Conservation (phyloP, 2,329 filamentous ascomycete species). For the Rutstroemia sp. region DNA sequence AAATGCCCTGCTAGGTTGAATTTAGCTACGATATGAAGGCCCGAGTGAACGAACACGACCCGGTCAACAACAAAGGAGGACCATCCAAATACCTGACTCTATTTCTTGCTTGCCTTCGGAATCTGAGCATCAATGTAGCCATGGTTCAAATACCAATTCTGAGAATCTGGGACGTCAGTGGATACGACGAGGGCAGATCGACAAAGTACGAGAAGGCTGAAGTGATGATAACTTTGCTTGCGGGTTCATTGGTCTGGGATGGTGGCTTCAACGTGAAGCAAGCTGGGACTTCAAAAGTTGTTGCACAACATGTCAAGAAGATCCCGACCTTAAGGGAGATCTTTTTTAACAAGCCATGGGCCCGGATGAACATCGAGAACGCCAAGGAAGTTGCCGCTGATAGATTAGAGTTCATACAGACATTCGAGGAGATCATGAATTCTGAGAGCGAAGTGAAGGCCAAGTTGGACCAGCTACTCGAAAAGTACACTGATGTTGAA, state of each 20-base stretch:
- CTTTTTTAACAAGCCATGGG: background rate
- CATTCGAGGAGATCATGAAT: too few species aligned
- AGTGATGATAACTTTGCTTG: background rate
- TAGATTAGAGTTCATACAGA: too few species aligned
- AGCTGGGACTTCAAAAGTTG: background rate
- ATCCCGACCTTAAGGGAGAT: background rate
- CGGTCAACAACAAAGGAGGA: background rate
- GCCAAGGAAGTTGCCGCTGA: too few species aligned
- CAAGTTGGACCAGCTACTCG: too few species aligned
- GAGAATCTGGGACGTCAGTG: background rate
- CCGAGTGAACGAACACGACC: background rate
- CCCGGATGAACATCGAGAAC: background rate
- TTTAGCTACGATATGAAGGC: background rate
- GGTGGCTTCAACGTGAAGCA: background rate
- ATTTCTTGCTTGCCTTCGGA: background rate
- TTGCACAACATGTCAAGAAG: background rate
- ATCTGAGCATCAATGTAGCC: background rate
- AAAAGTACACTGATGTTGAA: too few species aligned
- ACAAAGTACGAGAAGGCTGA: background rate
- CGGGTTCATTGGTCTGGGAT: background rate
- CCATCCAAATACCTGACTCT: background rate
- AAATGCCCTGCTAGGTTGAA: background rate
- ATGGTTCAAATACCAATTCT: background rate
- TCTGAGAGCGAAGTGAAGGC: too few species aligned
- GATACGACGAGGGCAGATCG: background rate